These are phyloP conservation scores for Puccinia triticina DNA, from an alignment of 1,284 basidiomycete genomes.

Conservation along the genomic window DNA sequence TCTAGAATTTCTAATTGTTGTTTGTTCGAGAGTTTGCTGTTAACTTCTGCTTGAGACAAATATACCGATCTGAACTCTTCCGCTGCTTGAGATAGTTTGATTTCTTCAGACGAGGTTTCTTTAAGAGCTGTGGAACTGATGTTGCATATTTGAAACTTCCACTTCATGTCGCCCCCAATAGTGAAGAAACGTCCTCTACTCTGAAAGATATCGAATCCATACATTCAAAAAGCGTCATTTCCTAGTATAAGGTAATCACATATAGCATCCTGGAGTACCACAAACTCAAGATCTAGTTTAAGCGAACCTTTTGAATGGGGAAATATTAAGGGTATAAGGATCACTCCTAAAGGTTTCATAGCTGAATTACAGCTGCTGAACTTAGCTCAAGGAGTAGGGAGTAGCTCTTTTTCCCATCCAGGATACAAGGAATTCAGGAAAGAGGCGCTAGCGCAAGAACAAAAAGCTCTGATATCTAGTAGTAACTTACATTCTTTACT, in stretches of 20 bases:
- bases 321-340: not conserved
- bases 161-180: constrained; percentile 21
- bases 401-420: not conserved
- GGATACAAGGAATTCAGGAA: not conserved
- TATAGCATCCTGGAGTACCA: not conserved
- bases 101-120: not conserved
- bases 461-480: not conserved
- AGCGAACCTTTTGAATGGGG: constrained; percentile 10
- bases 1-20: not conserved
- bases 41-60: not conserved
- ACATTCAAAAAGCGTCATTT: constrained; percentile 17
- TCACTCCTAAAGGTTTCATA: not conserved
- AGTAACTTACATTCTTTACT: not conserved
- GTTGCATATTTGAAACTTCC: constrained; percentile 22
- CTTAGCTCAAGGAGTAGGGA: not conserved
- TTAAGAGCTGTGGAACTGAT: not conserved
- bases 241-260: constrained; percentile 18
- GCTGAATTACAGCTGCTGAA: constrained; percentile 23
- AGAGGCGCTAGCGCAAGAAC: not conserved
- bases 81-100: not conserved
- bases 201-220: constrained; percentile 18
- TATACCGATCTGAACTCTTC: not conserved
- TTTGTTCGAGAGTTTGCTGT: not conserved
- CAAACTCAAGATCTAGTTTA: not conserved
- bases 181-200: constrained; percentile 11